phyloP scores from a whole-genome alignment of 2,329 filamentous ascomycete genomes.

The Ascochyta fabae region DNA sequence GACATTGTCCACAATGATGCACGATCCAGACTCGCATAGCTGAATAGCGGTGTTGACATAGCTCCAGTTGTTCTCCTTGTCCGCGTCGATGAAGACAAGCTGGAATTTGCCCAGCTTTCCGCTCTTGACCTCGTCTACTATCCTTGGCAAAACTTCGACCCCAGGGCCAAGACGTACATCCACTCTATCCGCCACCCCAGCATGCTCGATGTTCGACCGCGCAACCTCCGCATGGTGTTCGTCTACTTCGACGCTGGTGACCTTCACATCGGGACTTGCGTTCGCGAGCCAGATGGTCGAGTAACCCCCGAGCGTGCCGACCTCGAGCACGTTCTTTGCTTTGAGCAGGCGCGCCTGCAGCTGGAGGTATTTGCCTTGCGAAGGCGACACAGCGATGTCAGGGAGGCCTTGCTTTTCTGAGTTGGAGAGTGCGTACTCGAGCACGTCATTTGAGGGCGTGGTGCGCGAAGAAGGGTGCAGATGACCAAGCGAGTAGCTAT shows the following conservation, averaged over 20 bases:
- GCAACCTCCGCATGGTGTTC: conserved; percentile 56
- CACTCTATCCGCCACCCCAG: conserved; percentile 51
- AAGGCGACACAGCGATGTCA: conserved; percentile 44
- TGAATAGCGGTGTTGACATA: conserved; percentile 57
- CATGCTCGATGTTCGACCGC: conserved; percentile 52
- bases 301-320: conserved; percentile 64
- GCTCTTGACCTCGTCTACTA: conserved; percentile 50
- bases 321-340: conserved; percentile 54
- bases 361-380: conserved; percentile 45
- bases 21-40: conserved; percentile 51
- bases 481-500: conserved; percentile 45
- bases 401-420: conserved; percentile 36
- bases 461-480: conserved; percentile 38
- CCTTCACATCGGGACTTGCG: conserved; percentile 44
- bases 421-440: conserved; percentile 31
- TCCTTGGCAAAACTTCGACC: conserved; percentile 50
- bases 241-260: conserved; percentile 61
- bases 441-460: conserved; percentile 34
- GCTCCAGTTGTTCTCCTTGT: conserved; percentile 57
- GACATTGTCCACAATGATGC: conserved; percentile 60
- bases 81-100: conserved; percentile 62
- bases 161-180: conserved; percentile 56
- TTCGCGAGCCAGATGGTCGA: conserved; percentile 61
- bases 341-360: conserved; percentile 39
- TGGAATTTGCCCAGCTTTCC: conserved; percentile 54